These are phyloP conservation scores for Candida broadrunensis DNA, from an alignment of 805 yeast genomes.

Conservation along the genomic window DNA sequence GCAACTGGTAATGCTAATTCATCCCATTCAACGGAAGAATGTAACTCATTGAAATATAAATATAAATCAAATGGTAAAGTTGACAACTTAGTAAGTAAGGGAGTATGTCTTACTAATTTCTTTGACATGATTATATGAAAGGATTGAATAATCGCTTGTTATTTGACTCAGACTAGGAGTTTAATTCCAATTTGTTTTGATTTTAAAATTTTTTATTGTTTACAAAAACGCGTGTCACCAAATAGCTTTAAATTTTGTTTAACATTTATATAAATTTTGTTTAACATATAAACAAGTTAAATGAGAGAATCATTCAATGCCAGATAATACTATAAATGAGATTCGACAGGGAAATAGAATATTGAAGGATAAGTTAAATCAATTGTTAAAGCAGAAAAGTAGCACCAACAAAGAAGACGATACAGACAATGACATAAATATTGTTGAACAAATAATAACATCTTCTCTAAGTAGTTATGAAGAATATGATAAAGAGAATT, in stretches of 20 bases:
- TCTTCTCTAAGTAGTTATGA: slow-evolving; percentile 5
- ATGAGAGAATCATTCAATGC: neutral
- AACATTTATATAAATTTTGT: no score
- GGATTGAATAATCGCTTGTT: no score
- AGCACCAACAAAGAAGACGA: neutral
- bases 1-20: slow-evolving; percentile 27
- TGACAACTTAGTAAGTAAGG: slow-evolving; percentile 26
- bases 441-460: slow-evolving; percentile 5
- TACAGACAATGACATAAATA: slow-evolving; percentile 2
- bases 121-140: slow-evolving; percentile 1
- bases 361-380: slow-evolving; percentile 7
- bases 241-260: no score
- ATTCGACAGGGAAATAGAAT: slow-evolving; percentile 6
- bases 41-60: slow-evolving; percentile 32
- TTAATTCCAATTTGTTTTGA: no score
- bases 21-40: slow-evolving; percentile 42
- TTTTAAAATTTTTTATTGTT: no score
- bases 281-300: no score
- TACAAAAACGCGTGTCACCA: slow-evolving; percentile 2
- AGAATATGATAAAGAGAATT: slow-evolving; percentile 2
- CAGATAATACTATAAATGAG: slow-evolving; percentile 6
- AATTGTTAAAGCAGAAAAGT: slow-evolving; percentile 2
- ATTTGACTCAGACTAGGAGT: no score
- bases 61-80: slow-evolving; percentile 37
- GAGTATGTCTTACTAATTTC: slow-evolving; percentile 21